Evolutionary conservation across 2,329 filamentous ascomycete species (phyloP), one percentile per base, ranked within the genome.

Genomic region (Stagonosporopsis rhizophila): DNA sequence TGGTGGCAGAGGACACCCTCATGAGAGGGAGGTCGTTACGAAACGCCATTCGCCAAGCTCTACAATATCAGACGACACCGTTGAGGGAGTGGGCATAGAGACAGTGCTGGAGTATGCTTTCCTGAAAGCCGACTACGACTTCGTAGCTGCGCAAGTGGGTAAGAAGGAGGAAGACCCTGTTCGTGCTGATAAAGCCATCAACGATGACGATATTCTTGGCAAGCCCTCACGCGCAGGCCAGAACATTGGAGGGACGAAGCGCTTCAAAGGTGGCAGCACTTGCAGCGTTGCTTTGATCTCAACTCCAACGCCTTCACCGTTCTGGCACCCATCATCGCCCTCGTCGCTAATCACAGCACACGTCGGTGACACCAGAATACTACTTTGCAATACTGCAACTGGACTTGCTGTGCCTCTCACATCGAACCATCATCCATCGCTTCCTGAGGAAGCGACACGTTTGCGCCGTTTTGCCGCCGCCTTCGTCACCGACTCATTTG

Each of bases 401-500:
- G 95, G 95, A 6, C 82, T 87, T 40, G 88, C 93, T 0, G 84
- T 90, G 2, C 90, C 94, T 0, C 75, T 96, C 34, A 98, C 95
- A 0, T 91, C 89, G 19, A 92, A 96, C 74, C 95, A 99, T 76
- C 95, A 96, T 73, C 94, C 95, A 0, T 90, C 88, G n/a, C 87
- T 90, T 4, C 95, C 95, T 0, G 82, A 87, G 52, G 95, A 99
- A 80, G 88, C 89, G 9, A 88, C 87, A 38, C 87, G 95, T 7
- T 83, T 99, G 22, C 89, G 93, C 40, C 88, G 93, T 44, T 98
- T 93, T 73, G 90, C 92, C 1, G 86, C 90, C 27, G 89, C 89
- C 2, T 94, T 98, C 73, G 89, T 96, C 17, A 95, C 94, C 0
- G 95, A 99, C 78, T 96, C 91, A 30, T 99, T 99, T 75, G 95